phyloP scores from a whole-genome alignment of 169 alveolate genomes.

The Theileria luwenshuni region DNA sequence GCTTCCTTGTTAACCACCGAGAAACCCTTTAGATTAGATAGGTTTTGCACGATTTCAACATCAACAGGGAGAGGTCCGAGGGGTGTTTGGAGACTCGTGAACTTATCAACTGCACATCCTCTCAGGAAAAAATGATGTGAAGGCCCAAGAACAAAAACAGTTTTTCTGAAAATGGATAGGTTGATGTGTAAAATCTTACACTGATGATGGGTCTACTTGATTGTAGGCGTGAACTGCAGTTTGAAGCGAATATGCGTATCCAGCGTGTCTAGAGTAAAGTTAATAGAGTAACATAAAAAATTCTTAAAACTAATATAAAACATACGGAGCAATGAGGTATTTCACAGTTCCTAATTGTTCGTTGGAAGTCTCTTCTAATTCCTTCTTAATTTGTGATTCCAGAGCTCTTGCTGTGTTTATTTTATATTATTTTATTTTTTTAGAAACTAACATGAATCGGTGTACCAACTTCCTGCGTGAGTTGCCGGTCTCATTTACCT shows the following conservation, averaged over 20 bases:
- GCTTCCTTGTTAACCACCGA: constrained; percentile 56
- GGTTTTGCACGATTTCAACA: constrained; percentile 49
- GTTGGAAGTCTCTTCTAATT: constrained; percentile 13
- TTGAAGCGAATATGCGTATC: constrained; percentile 89
- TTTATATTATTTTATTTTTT: background rate
- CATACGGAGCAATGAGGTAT: constrained; percentile 67
- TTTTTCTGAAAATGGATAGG: constrained; percentile 59
- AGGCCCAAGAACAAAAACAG: constrained; percentile 92
- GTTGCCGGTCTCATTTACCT: constrained; percentile 78
- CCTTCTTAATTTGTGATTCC: constrained; percentile 21
- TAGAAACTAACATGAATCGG: constrained; percentile 65
- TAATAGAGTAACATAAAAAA: too few species aligned
- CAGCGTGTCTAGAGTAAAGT: constrained; percentile 94
- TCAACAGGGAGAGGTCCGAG: constrained; percentile 87
- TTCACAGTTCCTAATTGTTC: constrained; percentile 4
- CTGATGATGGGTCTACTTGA: constrained; percentile 68
- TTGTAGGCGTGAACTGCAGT: constrained; percentile 90
- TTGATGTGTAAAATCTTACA: background rate
- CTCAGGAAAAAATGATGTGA: constrained; percentile 88
- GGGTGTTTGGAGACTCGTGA: constrained; percentile 85
- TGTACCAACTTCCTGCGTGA: constrained; percentile 94
- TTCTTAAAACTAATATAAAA: background rate
- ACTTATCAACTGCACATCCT: constrained; percentile 84
- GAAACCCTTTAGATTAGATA: constrained; percentile 55
- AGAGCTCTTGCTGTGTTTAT: constrained; percentile 21